Base-by-base conservation (phyloP, 495 filamentous ascomycete genomes). In the Lasiosphaeria hispida region DNA sequence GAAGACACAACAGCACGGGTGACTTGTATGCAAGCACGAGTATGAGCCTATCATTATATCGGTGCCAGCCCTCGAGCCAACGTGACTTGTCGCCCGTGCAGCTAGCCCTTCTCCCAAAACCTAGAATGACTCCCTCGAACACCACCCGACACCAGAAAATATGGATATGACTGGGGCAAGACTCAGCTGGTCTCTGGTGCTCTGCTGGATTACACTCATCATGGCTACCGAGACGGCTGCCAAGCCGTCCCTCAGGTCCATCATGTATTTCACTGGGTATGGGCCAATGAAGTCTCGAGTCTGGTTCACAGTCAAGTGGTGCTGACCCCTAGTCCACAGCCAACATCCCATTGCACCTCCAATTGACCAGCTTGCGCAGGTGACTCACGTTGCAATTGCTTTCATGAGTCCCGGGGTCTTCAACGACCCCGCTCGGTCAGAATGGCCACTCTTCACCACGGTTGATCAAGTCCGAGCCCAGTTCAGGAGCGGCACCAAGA, bases 351-450 rank as follows among this genome's bases (percentile, higher is more conserved):
- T 80, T 15, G 62, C 80, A 7, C 83, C 83, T 11, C 71, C 77
- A 7, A 42, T 63, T 10, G 55, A 73, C 14, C 68, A 83, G 7
- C 72, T 83, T 13, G 65, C 65, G 13, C 63, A 77, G 35, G 72
- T 86, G 7, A 84, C 82, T 4, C 83, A 89, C 71, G 87, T 88
- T 2, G 82, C 85, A 15, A 75, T 90, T 67, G 85, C 82, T 0
- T 90, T 91, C 57, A 87, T 89, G 64, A 76, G 72, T 10, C 79
- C 86, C 0, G 74, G 72, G 11, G 60, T 74, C 11, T 90, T 91
- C 76, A 87, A 85, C 63, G 71, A 75, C 3, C 75, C 75, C 17
- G 68, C 71, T 0, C 61, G 69, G 19, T 68, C 74, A 4, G 77
- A 75, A 13, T 81, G 75, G 70, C 86, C 86, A 1, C 61, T 85